Evolutionary conservation across 2,329 filamentous ascomycete genomes (phyloP), one percentile per base, ranked within the genome.

Genomic region (Stagonosporopsis rhizophila): DNA sequence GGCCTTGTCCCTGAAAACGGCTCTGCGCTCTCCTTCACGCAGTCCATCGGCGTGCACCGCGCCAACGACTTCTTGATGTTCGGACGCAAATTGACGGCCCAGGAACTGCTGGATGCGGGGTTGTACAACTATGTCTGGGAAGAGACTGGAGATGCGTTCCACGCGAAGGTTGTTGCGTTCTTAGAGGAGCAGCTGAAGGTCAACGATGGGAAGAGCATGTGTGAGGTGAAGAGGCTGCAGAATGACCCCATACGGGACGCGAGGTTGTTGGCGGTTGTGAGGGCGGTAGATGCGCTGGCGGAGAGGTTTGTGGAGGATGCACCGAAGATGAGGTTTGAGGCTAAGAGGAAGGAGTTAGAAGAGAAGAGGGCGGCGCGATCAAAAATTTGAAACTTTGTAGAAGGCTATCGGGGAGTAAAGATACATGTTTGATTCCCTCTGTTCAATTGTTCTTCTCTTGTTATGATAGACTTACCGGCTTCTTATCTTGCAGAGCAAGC

Each of bases 21-120:
- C 0, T 80, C 77, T 0, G 78, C 80, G 0, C 68, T 79, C 20
- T 78, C 73, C 12, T 79, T 82, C 54, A 73, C 80, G 0, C 78
- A 82, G 59, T 74, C 73, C 39, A 81, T 83, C 45, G 81, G 81
- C 23, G 77, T 81, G 5, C 81, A 81, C 58, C 80, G 81, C 42
- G 74, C 81, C 0, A 83, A 83, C 60, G 81, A 83, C 60, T 80
- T 83, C 57, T 71, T 83, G 15, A 82, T 83, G 79, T 81, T 83
- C 55, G 81, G 81, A 3, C 72, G 77, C 17, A 80, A 82, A 44
- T 49, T 82, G 2, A 71, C 67, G 1, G 77, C 76, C 1, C 60
- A 78, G 25, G 81, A 83, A 55, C 65, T 81, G 12, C 68, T 79
- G 52, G 65, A 73, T 3, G 78, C 72, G 41, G 81, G 81, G 0